Percentiles rank a stretch among this genome's conserved stretches.
These are phyloP conservation scores for Gastrodia elata DNA, from an alignment of 106 monocot species.

Conservation along the genomic window DNA sequence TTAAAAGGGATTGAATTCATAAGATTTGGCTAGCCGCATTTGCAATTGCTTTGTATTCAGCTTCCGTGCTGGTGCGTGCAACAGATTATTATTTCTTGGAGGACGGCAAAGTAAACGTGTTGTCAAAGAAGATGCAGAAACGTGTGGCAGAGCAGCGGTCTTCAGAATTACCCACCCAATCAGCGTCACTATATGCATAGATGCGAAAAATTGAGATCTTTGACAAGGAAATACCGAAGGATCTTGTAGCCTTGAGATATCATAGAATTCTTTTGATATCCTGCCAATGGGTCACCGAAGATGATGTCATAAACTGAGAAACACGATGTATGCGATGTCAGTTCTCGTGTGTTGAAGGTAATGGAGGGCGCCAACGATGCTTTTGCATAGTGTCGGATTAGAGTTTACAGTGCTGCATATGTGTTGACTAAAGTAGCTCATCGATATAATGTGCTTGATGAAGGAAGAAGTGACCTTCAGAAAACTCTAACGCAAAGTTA, in stretches of 20 bases:
- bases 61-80: no score
- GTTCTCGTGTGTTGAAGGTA: no score
- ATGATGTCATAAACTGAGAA: slow-evolving; percentile 13
- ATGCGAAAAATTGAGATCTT: no score
- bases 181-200: not conserved
- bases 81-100: not conserved
- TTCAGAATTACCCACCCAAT: slow-evolving; percentile 10
- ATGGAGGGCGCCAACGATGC: not conserved
- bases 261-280: not conserved
- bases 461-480: no score
- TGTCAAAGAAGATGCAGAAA: slow-evolving; percentile 7
- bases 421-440: no score
- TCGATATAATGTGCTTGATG: no score
- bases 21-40: no score
- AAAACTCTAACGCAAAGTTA: no score
- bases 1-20: no score
- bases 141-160: slow-evolving; percentile 7
- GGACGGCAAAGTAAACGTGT: not conserved
- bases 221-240: no score
- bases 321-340: not conserved
- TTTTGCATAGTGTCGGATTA: not conserved
- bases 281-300: not conserved
- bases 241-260: slow-evolving; percentile 4
- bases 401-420: no score
- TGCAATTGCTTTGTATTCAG: no score